These are phyloP conservation scores for Ottelia alismoides DNA, from an alignment of 106 monocot genomes.

Conservation along the genomic window DNA sequence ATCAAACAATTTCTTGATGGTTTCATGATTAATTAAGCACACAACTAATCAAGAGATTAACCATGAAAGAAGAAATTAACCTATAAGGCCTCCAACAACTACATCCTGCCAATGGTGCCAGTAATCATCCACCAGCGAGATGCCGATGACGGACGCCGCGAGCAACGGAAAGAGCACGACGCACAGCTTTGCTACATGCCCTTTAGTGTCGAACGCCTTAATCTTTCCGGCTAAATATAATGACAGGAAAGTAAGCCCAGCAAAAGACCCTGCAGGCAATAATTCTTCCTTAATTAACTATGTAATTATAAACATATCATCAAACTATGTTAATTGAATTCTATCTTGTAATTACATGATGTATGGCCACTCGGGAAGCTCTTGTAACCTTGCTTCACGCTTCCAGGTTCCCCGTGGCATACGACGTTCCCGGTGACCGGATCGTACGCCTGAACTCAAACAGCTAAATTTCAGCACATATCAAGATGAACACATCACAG, in stretches of 20 bases:
- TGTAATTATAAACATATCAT: too few species aligned
- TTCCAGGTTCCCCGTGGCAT: conserved; percentile 13
- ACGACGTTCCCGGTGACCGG: conserved; percentile 11
- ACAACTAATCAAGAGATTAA: too few species aligned
- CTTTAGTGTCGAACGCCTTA: conserved; percentile 36
- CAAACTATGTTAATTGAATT: too few species aligned
- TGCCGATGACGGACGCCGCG: conserved; percentile 35
- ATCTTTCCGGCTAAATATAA: conserved; percentile 49
- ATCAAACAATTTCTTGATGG: background rate
- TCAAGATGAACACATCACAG: background rate
- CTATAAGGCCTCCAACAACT: conserved; percentile 48
- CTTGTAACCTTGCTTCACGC: conserved; percentile 10
- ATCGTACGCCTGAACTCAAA: conserved; percentile 9
- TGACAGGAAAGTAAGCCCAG: conserved; percentile 47
- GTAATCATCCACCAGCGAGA: conserved; percentile 59
- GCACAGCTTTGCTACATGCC: conserved; percentile 58
- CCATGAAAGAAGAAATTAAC: conserved; percentile 13
- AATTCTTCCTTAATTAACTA: too few species aligned
- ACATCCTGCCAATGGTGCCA: conserved; percentile 69
- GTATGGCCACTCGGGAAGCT: conserved; percentile 23
- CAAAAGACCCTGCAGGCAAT: conserved; percentile 47
- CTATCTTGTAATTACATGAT: too few species aligned
- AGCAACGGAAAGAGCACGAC: conserved; percentile 45
- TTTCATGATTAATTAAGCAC: too few species aligned
- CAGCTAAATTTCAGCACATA: background rate